Evolutionary conservation across 2,329 filamentous ascomycete genomes (phyloP), one percentile per base, ranked within the genome.

Genomic region (Alternaria tenuissima): DNA sequence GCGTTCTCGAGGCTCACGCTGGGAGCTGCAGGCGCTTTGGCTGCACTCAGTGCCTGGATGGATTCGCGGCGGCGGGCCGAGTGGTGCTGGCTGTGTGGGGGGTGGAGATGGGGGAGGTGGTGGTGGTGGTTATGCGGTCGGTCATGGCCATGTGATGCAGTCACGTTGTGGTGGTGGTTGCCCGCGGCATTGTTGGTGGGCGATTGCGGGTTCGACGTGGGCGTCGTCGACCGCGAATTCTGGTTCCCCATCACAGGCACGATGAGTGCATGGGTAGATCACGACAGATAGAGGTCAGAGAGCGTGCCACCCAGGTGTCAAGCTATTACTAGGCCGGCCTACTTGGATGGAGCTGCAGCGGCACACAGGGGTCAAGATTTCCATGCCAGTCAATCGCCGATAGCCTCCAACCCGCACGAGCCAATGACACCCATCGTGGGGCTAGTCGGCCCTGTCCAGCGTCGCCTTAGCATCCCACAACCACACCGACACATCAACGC

Each of bases 11-110:
- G 71, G 60, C 68, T 76, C 44, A 77, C 77, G 8, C 73, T 76
- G 53, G 78, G 78, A 53, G 77, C 78, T 11, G 77, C 73, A 44
- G 72, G 76, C 28, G 76, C 73, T 65, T 79, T 78, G 53, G 71
- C 73, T 44, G 69, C 68, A 62, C 71, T 72, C 48, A 80, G 69
- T 20, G 76, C 76, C 67, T 79, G 79, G 62, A 81, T 79, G 47
- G 74, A 77, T 67, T 79, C 78, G 51, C 79, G 71, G 32, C 79
- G 69, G 47, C 76, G 75, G 41, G 77, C 74, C 44, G 73, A 65
- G 63, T 67, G 66, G 64, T 55, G 43, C 24, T 65, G 55, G 56
- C 65, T 52, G 61, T 67, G 61, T 42, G 63, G 53, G 55, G 52
- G 51, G 64, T 66, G 65, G 47, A 57, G 58, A 57, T 49, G 52